phyloP scores from a whole-genome alignment of 1,284 basidiomycete species.

The Trichosporon asahii region DNA sequence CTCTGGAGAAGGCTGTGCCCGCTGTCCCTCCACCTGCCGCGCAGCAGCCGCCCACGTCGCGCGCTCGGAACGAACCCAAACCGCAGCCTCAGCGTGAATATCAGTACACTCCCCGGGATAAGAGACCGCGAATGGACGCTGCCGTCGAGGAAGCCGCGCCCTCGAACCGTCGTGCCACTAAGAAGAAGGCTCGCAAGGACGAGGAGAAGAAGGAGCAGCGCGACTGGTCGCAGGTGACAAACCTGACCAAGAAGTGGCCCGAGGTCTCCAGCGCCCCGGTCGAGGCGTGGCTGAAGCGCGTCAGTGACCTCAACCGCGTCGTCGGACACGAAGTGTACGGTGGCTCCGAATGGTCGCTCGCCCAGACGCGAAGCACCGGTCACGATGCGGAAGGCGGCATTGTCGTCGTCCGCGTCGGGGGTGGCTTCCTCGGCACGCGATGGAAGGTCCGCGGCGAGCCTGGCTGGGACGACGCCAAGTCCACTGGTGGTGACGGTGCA shows the following conservation, averaged over 20 bases:
- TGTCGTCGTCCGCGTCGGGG: constrained; percentile 37
- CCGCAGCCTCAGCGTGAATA: constrained; percentile 30
- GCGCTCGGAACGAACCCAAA: constrained; percentile 34
- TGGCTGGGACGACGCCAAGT: constrained; percentile 42
- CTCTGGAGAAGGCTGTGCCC: not conserved
- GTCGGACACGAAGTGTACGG: constrained; percentile 31
- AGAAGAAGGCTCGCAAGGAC: constrained; percentile 42
- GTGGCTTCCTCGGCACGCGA: constrained; percentile 36
- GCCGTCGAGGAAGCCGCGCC: constrained; percentile 41
- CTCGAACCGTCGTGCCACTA: constrained; percentile 21
- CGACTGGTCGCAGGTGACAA: constrained; percentile 34
- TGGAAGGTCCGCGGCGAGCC: constrained; percentile 47
- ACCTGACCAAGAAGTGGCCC: constrained; percentile 29
- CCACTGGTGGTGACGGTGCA: constrained; percentile 12
- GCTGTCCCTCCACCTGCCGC: not conserved
- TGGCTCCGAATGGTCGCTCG: constrained; percentile 35
- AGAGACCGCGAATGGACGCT: constrained; percentile 45
- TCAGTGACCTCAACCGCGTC: constrained; percentile 25
- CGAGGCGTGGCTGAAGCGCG: constrained; percentile 34
- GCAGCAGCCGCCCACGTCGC: constrained; percentile 12
- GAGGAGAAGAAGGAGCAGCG: constrained; percentile 33
- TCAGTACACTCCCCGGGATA: constrained; percentile 37
- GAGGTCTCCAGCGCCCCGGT: constrained; percentile 36
- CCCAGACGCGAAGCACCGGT: constrained; percentile 21
- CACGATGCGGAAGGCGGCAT: constrained; percentile 32